A percentile compares a stretch with the other conserved stretches of the same genome.
Conservation (phyloP, 305 asterid genomes). For the Rubia peregrina region DNA sequence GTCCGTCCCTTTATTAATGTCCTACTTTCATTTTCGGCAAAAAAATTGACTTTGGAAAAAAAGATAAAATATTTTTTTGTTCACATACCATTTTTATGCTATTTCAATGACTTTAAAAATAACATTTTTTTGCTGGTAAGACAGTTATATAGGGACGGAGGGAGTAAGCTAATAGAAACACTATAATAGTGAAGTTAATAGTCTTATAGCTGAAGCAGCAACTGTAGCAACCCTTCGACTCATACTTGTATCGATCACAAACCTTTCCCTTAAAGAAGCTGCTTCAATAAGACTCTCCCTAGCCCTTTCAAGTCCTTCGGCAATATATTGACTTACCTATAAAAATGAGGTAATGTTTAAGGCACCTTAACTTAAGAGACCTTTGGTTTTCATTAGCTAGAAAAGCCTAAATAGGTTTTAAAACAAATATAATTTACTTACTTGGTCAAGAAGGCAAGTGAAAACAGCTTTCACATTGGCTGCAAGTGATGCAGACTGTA, state of each 20-base stretch:
- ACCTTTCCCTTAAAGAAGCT: constrained; percentile 88
- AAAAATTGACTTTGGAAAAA: too few species aligned
- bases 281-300: constrained; percentile 92
- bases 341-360: constrained; percentile 9
- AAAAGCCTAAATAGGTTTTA: constrained; percentile 18
- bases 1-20: too few species aligned
- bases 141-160: too few species aligned
- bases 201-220: constrained; percentile 90
- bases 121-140: too few species aligned
- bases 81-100: too few species aligned
- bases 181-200: constrained; percentile 15
- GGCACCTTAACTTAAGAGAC: constrained; percentile 7
- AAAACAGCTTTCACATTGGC: constrained; percentile 77
- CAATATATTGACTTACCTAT: constrained; percentile 80
- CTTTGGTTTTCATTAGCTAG: constrained; percentile 15
- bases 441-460: constrained; percentile 95
- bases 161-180: too few species aligned
- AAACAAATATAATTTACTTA: constrained; percentile 28
- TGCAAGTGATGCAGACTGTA: constrained; percentile 85
- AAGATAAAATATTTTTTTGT: too few species aligned
- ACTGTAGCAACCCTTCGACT: constrained; percentile 97
- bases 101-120: too few species aligned
- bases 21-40: too few species aligned
- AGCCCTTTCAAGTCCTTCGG: constrained; percentile 96
- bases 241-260: constrained; percentile 71